phyloP scores from a whole-genome alignment of 345 rosid species.

The Hypericum androsaemum region DNA sequence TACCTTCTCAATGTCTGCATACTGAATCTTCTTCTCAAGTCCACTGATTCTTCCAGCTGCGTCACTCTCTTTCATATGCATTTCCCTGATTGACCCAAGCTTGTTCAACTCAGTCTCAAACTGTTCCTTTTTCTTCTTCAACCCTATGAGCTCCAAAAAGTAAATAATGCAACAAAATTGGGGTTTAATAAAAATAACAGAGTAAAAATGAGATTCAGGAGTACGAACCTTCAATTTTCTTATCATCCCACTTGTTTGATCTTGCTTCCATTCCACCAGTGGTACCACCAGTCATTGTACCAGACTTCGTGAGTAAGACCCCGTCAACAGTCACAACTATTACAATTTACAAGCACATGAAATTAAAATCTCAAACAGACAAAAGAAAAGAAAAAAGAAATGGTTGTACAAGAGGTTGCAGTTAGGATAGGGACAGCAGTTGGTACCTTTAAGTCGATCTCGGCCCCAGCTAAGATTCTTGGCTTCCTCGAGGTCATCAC shows the following conservation, averaged over 20 bases:
- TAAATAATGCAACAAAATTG: conserved; percentile 1
- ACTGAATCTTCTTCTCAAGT: conserved; percentile 92
- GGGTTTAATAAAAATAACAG: not conserved
- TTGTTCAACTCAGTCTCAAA: conserved; percentile 68
- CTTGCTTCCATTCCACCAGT: conserved; percentile 98
- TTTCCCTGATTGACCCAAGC: conserved; percentile 90
- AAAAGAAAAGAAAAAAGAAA: not conserved
- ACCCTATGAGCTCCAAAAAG: conserved; percentile 35
- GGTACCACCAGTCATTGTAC: conserved; percentile 99
- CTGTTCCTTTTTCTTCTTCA: conserved; percentile 70
- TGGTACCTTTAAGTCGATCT: conserved; percentile 79
- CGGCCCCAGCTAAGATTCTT: conserved; percentile 90
- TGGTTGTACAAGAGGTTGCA: not conserved
- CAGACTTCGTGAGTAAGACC: conserved; percentile 79
- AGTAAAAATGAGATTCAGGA: conserved; percentile 3
- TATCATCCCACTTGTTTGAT: conserved; percentile 96
- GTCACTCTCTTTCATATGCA: conserved; percentile 89
- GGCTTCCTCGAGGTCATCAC: conserved; percentile 96
- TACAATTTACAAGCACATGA: conserved; percentile 12
- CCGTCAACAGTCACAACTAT: conserved; percentile 97
- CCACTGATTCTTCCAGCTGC: conserved; percentile 90
- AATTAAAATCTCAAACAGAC: conserved; percentile 2
- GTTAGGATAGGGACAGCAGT: not conserved
- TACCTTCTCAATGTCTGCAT: conserved; percentile 96
- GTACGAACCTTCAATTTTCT: conserved; percentile 70